These are phyloP conservation scores for Mycena venus DNA, from an alignment of 768 basidiomycete species.

Conservation along the genomic window DNA sequence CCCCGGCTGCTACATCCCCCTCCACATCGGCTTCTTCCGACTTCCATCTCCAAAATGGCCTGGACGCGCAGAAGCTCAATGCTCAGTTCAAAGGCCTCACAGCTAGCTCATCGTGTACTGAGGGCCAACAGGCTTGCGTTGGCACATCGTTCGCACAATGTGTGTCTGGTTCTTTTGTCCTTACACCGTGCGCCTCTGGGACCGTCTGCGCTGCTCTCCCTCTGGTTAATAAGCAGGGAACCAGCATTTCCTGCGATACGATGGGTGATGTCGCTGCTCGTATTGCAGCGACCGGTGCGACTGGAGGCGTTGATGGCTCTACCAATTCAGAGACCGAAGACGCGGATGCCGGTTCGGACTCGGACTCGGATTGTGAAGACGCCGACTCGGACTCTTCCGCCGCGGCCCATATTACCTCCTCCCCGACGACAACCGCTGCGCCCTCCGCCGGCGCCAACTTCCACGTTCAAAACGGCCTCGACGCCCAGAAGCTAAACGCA, in stretches of 20 bases:
- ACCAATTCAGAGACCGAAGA: conserved; percentile 37
- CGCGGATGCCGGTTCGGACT: conserved; percentile 36
- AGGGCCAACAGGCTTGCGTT: conserved; percentile 62
- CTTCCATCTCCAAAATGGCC: conserved; percentile 60
- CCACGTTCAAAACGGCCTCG: conserved; percentile 51
- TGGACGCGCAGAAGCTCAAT: conserved; percentile 65
- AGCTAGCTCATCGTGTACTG: conserved; percentile 50
- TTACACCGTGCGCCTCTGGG: conserved; percentile 52
- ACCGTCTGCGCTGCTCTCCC: conserved; percentile 65
- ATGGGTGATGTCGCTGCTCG: conserved; percentile 58
- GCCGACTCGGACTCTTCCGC: conserved; percentile 48
- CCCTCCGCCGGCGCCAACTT: conserved; percentile 37
- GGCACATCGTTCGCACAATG: conserved; percentile 64
- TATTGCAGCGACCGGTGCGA: conserved; percentile 57
- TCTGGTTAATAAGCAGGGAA: conserved; percentile 66
- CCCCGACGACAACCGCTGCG: conserved; percentile 36
- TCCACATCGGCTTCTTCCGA: conserved; percentile 26
- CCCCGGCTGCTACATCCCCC: conserved; percentile 7
- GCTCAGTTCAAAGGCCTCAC: conserved; percentile 64
- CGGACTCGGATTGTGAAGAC: conserved; percentile 48
- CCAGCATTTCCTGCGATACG: conserved; percentile 66
- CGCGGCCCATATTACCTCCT: neutral
- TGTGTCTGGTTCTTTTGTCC: conserved; percentile 59
- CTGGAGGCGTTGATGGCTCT: conserved; percentile 36
- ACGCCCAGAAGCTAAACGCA: conserved; percentile 54